Base-by-base conservation (phyloP, 2,329 filamentous ascomycete genomes). In the Fusarium concolor region DNA sequence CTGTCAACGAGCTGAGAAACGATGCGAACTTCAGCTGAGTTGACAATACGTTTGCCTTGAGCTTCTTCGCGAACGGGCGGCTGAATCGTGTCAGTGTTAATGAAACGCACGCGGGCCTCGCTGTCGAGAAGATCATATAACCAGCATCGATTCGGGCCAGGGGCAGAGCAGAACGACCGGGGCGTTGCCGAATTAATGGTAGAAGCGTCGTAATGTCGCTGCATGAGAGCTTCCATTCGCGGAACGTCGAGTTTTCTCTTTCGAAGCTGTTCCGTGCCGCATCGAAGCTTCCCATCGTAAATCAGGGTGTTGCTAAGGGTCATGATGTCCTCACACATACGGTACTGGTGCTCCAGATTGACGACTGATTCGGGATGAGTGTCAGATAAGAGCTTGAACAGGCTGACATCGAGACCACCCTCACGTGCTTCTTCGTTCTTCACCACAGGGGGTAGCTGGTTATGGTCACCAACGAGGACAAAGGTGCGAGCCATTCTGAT, bases 271-370 rank as follows among this genome's bases (percentile, higher is more conserved):
- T 91, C 85, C 6, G 90, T 97, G 24, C 96, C 96, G 75, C 96
- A 99, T 74, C 96, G 95, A 37, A 99, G 85, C 35, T 90, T 88
- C 6, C 94, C 95, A n/a, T 90, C 85, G 80, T 99, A 99, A 73
- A 99, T 97, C 56, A 99, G 86, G 2, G 88, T 92, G 78, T 97
- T 99, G 66, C 93, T 96, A 15, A 99, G 86, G 3, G 90, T 86
- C 95, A 98, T 98, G 63, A 99, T 92, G 65, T 99, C 96, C 71
- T 96, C 92, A 74, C 93, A 97, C 96, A 99, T 99, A 64, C 96
- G 93, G 76, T 99, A 99, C 77, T 99, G 96, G 74, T 97, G 94
- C 73, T 96, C 94, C 3, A 99, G 86, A 67, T 92, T 97, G 65
- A 96, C 93, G 3, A 99, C 94, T 1, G 94, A 94, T 45, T 89